Conservation (phyloP, 306 rosid genomes). For the Biancaea sappan region DNA sequence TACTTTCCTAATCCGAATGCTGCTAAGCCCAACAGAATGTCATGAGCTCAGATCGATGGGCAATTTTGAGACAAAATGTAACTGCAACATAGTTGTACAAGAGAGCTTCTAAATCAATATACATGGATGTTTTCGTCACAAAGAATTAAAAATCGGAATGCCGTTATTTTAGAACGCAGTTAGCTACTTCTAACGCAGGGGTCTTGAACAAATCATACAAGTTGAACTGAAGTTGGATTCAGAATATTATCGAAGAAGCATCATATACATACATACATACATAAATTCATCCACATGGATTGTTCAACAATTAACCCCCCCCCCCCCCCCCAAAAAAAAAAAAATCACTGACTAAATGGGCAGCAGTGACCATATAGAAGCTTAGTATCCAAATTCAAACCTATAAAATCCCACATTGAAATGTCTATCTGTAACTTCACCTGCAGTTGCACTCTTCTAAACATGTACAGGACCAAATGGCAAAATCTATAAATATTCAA, state of each 20-base stretch:
- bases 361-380: background rate
- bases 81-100: background rate
- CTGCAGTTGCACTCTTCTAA: slow-evolving; percentile 4
- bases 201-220: background rate
- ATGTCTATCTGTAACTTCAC: background rate
- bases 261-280: background rate
- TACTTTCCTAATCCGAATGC: slow-evolving; percentile 21
- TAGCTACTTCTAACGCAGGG: background rate
- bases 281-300: background rate
- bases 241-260: background rate
- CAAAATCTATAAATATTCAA: slow-evolving; percentile 25
- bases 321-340: too few relatives aligned
- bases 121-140: slow-evolving; percentile 10
- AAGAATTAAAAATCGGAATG: slow-evolving; percentile 6
- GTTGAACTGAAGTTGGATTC: background rate
- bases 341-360: background rate
- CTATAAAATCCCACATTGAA: background rate
- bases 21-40: slow-evolving; percentile 19
- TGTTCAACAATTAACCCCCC: background rate
- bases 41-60: slow-evolving; percentile 19
- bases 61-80: slow-evolving; percentile 13
- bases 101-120: background rate
- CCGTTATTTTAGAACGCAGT: background rate
- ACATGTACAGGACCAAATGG: slow-evolving; percentile 15
- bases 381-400: background rate